Evolutionary conservation across 495 filamentous ascomycete genomes (phyloP), one percentile per base, ranked within the genome.

Genomic region (Lophiostoma macrostomum): DNA sequence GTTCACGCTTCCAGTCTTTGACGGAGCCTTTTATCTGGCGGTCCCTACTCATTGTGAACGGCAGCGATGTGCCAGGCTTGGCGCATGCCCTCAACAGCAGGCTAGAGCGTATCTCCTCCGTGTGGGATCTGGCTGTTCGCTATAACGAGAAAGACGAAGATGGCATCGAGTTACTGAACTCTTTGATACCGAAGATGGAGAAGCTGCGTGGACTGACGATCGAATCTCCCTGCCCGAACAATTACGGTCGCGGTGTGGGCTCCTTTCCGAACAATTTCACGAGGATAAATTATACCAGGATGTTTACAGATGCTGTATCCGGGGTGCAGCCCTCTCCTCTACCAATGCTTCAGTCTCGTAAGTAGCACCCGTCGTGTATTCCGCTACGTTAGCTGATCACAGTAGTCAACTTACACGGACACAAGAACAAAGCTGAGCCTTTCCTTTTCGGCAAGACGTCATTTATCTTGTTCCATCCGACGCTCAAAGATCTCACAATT

Each of bases 401-500:
- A 19, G 4, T 22, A 59, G 56, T 60, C 19, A 54, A 32, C 14
- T 37, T 60, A 16, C 60, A 63, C 35, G 54, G 43, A 7, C 53
- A 62, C 31, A 29, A 42, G 7, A 14, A 14, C 4, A 28, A 44
- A 2, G 29, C 27, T 4, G 37, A 20, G 13, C 23, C 14, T 10
- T 63, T 54, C 44, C 22, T 10, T 4, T 46, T 63, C 25, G 60
- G 54, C n/a, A 7, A 19, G 13, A 40, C 19, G 22, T 36, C 55
- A 24, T 25, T 50, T 10, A 56, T 63, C 4, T 63, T 63, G 29
- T 34, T 59, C 18, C 60, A 63, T 42, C 60, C 60, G 5, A 63
- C 54, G 5, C 43, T 63, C 18, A 49, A 45, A 18, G 27, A 32
- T 18, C 36, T 63, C 22, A 51, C 49, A 5, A 41, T 63, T 14